These are phyloP conservation scores for Lolium multiflorum DNA, from an alignment of 176 grass and related monocot genomes.

Conservation along the genomic window DNA sequence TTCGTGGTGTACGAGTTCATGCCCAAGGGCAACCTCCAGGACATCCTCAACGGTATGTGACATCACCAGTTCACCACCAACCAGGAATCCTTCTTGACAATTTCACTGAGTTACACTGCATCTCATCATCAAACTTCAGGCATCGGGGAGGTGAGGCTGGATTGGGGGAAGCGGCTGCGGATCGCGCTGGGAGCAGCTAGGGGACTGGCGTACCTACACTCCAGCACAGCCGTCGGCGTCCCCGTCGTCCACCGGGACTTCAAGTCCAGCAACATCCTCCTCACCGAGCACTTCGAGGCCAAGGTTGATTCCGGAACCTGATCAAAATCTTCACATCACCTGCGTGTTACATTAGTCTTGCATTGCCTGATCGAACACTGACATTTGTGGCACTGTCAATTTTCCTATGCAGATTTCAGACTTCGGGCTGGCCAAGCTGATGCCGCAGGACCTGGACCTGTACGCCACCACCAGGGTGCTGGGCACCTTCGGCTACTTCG, in stretches of 20 bases:
- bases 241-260: slow-evolving; percentile 97
- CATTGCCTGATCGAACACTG: slow-evolving; percentile 4
- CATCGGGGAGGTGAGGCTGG: slow-evolving; percentile 76
- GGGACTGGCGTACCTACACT: slow-evolving; percentile 91
- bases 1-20: slow-evolving; percentile 98
- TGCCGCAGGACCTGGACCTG: slow-evolving; percentile 88
- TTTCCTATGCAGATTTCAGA: slow-evolving; percentile 74
- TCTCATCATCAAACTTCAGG: slow-evolving; percentile 25
- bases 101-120: background rate
- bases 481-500: slow-evolving; percentile 99
- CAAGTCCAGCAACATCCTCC: slow-evolving; percentile 98
- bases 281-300: slow-evolving; percentile 71
- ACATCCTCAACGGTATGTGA: slow-evolving; percentile 68
- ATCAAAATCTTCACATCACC: background rate
- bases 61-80: background rate
- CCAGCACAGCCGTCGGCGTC: slow-evolving; percentile 74
- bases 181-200: slow-evolving; percentile 89
- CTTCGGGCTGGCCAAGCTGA: slow-evolving; percentile 91
- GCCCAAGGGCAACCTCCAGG: slow-evolving; percentile 91
- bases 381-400: background rate
- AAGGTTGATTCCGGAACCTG: slow-evolving; percentile 53
- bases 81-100: background rate
- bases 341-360: background rate
- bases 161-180: slow-evolving; percentile 76
- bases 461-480: slow-evolving; percentile 82